A percentile compares a stretch with the other conserved stretches of the same genome.
These are phyloP conservation scores for Botrytis squamosa DNA, from an alignment of 2,329 filamentous ascomycete species.

Conservation along the genomic window DNA sequence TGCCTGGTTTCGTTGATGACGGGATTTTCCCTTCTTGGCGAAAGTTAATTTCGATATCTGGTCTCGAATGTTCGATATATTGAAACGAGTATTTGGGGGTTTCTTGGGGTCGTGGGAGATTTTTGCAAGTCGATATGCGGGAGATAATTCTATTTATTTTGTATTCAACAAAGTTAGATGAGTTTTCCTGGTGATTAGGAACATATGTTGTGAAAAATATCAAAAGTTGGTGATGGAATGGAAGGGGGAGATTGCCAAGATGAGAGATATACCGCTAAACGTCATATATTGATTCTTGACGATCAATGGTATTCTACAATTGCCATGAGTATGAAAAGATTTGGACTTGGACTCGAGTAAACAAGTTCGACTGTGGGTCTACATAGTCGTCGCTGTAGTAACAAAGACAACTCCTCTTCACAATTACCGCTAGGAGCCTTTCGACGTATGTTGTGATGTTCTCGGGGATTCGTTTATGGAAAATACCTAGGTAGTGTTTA, in stretches of 20 bases:
- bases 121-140: rapidly evolving
- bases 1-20: not conserved
- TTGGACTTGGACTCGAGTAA: not conserved
- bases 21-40: not conserved
- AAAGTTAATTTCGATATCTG: not conserved
- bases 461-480: too few species aligned
- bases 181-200: not conserved
- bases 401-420: not conserved
- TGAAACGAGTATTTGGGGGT: not conserved
- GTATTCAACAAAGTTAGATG: not conserved
- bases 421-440: not conserved
- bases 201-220: not conserved
- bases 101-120: not conserved
- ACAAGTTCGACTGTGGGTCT: not conserved
- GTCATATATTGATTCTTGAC: not conserved
- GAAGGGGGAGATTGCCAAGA: not conserved
- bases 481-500: not conserved
- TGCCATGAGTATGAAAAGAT: not conserved
- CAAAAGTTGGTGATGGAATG: not conserved
- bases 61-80: not conserved
- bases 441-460: not conserved
- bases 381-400: not conserved
- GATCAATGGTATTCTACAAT: not conserved
- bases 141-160: rapidly evolving
- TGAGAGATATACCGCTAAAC: not conserved